These are phyloP conservation scores for Fusarium sp. DNA, from an alignment of 2,329 filamentous ascomycete genomes.

Conservation along the genomic window DNA sequence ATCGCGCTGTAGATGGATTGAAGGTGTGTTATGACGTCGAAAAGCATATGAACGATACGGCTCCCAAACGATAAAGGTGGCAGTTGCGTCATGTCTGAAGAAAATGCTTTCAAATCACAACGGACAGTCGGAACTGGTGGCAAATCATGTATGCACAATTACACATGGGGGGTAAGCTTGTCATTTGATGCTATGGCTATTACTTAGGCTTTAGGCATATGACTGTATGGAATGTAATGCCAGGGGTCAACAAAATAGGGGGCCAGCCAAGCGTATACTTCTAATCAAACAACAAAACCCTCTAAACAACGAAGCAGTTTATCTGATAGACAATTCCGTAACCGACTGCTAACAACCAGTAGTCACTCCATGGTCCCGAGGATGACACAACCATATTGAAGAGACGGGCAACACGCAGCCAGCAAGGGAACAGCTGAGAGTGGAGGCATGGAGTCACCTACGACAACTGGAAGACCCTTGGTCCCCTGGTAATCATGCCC, in stretches of 20 bases:
- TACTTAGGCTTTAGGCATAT: neutral
- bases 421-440: neutral
- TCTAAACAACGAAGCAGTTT: rapidly evolving
- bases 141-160: neutral
- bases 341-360: rapidly evolving
- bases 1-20: neutral
- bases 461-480: neutral
- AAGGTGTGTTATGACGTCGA: neutral
- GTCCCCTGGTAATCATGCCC: neutral
- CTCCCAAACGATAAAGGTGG: neutral
- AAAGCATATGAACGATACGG: too few relatives aligned
- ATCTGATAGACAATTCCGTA: rapidly evolving
- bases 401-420: neutral
- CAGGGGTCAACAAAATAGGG: neutral
- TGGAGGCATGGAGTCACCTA: neutral
- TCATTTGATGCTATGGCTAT: neutral
- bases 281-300: neutral
- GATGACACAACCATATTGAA: neutral
- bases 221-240: neutral
- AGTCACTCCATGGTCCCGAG: rapidly evolving
- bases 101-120: neutral
- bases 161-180: neutral
- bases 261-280: neutral
- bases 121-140: neutral
- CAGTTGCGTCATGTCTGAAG: neutral